A percentile compares a stretch with the other conserved stretches of the same genome.
Conservation (phyloP, 805 yeast genomes). For the Brettanomyces nanus region DNA sequence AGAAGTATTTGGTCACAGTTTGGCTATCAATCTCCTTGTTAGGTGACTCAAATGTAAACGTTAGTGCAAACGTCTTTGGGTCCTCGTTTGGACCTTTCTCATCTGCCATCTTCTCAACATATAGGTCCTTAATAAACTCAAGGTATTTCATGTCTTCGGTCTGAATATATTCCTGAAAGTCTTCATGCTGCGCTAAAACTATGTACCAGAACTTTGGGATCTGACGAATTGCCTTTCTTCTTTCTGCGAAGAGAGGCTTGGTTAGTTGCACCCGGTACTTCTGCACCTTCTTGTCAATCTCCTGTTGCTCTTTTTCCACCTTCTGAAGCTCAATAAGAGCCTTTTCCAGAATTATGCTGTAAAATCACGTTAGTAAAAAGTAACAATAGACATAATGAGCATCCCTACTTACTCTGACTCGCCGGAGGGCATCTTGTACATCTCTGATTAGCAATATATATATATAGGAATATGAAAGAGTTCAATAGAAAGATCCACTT, state of each 20-base stretch:
- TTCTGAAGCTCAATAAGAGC: slow-evolving; percentile 46
- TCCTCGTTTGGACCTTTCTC: slow-evolving; percentile 20
- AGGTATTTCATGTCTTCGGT: slow-evolving; percentile 71
- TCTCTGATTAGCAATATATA: no score
- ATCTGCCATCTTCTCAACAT: slow-evolving; percentile 41
- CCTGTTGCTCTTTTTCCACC: slow-evolving; percentile 40
- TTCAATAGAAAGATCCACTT: no score
- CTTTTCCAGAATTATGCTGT: slow-evolving; percentile 20
- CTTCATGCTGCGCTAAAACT: slow-evolving; percentile 76
- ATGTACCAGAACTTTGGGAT: slow-evolving; percentile 84
- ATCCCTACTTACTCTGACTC: slow-evolving; percentile 3
- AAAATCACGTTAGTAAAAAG: neutral
- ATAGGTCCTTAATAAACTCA: slow-evolving; percentile 57
- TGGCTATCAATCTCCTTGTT: slow-evolving; percentile 48
- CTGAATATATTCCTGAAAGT: slow-evolving; percentile 70
- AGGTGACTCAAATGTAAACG: slow-evolving; percentile 44
- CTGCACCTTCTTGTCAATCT: slow-evolving; percentile 55
- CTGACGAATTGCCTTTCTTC: slow-evolving; percentile 43
- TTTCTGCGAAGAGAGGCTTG: slow-evolving; percentile 45
- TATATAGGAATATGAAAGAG: no score
- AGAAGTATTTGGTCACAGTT: slow-evolving; percentile 52
- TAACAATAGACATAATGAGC: no score
- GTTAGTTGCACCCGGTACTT: slow-evolving; percentile 43
- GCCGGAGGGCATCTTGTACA: no score
- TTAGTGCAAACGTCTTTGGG: slow-evolving; percentile 38